Evolutionary conservation across 768 basidiomycete species (phyloP), one percentile per base, ranked within the genome.

Genomic region (Lentinula sp.): DNA sequence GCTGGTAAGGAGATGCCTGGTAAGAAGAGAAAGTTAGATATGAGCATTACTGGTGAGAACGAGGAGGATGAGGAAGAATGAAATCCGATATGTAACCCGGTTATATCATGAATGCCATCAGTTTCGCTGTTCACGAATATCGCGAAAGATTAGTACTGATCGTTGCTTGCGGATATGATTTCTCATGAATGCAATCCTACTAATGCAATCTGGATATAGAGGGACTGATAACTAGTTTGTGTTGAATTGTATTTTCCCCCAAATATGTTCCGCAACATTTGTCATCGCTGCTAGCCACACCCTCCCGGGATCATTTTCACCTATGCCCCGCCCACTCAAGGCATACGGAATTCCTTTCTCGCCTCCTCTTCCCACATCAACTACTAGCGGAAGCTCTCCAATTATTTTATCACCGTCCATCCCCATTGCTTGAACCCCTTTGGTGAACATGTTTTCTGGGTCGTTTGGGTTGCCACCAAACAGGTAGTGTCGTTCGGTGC

Each of bases 361-460:
- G 2, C 91, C 87, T 7, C 85, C 81, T 8, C 70, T 70, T 67
- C 92, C 93, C 15, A 96, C 86, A 0, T 80, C 83, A 1, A 85
- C 79, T 6, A 91, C 87, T 18, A 98, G 79, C 0, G 94, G 93
- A 13, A 98, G 76, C 67, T 93, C 88, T 0, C 87, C 93, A 16
- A 97, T 81, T 2, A 95, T 74, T 15, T 82, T 74, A 41, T 42
- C 37, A 18, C 54, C 54, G 2, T 15, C 35, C 9, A 91, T 77
- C 0, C 76, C 73, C 2, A 95, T 81, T 2, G 78, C 76, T 2
- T 71, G 64, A 0, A 91, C 86, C 0, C 86, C 82, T 2, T 74
- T 68, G 36, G 79, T 77, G 74, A 95, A 94, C 9, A 20, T 39
- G 36, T 39, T 43, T 12, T 43, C 8, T 23, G 32, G 13, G 23